These are phyloP conservation scores for Magnaporthiopsis incrustans DNA, from an alignment of 2,329 filamentous ascomycete species.

Conservation along the genomic window DNA sequence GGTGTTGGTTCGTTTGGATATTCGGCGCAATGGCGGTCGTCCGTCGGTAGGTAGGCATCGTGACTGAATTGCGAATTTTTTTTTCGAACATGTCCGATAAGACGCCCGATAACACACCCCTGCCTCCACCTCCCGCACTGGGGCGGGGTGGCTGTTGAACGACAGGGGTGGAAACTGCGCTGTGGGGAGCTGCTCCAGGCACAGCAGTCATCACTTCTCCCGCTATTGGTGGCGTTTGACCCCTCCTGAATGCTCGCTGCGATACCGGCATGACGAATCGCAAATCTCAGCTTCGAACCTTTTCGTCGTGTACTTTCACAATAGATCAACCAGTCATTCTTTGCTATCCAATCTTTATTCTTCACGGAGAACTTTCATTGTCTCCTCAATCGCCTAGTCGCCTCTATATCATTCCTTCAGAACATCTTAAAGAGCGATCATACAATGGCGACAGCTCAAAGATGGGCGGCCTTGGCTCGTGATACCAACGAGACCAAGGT, in stretches of 20 bases:
- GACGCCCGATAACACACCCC: neutral
- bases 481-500: conserved; percentile 99
- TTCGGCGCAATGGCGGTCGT: neutral
- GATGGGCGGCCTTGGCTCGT: conserved; percentile 72
- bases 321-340: neutral
- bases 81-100: neutral
- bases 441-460: conserved; percentile 3
- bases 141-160: neutral
- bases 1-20: neutral
- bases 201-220: neutral
- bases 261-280: neutral
- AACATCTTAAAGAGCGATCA: neutral
- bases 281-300: neutral
- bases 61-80: neutral
- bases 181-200: neutral
- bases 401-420: neutral
- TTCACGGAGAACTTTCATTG: neutral
- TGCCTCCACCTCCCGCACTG: neutral
- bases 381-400: neutral
- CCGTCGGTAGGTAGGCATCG: no score
- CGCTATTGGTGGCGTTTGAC: neutral
- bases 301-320: neutral
- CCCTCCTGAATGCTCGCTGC: neutral
- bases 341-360: neutral
- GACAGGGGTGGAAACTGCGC: neutral